Evolutionary conservation across 208 protist genomes (phyloP).

Genomic region (Porcisia hertigi): DNA sequence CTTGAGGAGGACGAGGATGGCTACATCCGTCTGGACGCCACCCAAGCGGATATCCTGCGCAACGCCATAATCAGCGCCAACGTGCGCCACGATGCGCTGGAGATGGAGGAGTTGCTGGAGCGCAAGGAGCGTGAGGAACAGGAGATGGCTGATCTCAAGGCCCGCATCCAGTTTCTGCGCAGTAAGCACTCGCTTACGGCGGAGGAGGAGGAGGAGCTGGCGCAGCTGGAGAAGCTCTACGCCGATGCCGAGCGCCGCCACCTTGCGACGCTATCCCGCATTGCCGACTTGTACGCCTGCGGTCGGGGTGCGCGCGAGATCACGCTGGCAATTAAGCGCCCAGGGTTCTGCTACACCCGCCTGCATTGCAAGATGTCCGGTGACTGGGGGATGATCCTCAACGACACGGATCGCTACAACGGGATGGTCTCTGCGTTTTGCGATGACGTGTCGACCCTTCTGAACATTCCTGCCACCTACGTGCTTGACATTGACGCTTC

Average conservation of each 20-base stretch:
- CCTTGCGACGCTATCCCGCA: constrained; percentile 57
- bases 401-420: constrained; percentile 39
- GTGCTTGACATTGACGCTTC: constrained; percentile 54
- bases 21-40: constrained; percentile 55
- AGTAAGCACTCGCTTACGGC: constrained; percentile 42
- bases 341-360: constrained; percentile 51
- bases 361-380: constrained; percentile 67
- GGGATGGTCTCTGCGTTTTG: constrained; percentile 49
- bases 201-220: constrained; percentile 77
- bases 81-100: constrained; percentile 58
- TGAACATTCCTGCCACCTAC: constrained; percentile 47
- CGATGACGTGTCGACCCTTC: constrained; percentile 41
- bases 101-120: constrained; percentile 59
- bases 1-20: constrained; percentile 40
- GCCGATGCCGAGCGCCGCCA: constrained; percentile 55
- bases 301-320: constrained; percentile 66
- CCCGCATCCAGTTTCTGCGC: constrained; percentile 58
- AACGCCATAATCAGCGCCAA: constrained; percentile 38
- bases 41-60: constrained; percentile 44
- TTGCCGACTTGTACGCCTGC: constrained; percentile 53
- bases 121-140: constrained; percentile 55
- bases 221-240: constrained; percentile 59
- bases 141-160: constrained; percentile 58
- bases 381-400: constrained; percentile 60
- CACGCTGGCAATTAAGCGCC: constrained; percentile 42